Conservation (phyloP, 805 yeast genomes). For the Sugiyamaella lignohabitans region DNA sequence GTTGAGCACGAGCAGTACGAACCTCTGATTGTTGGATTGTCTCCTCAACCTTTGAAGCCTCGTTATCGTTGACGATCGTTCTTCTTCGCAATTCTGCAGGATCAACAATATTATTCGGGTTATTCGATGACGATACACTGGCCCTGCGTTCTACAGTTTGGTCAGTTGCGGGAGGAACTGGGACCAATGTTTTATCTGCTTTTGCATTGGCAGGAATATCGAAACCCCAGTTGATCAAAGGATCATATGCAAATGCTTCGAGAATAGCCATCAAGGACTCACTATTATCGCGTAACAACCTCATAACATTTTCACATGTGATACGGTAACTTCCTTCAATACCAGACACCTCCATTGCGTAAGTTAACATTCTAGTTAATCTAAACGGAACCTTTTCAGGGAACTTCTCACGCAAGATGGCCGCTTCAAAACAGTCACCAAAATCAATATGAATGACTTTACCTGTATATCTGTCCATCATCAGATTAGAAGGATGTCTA, state of each 20-base stretch:
- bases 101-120: constrained; percentile 32
- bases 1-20: constrained; percentile 82
- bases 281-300: constrained; percentile 84
- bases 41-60: constrained; percentile 61
- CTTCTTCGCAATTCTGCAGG: constrained; percentile 63
- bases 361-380: constrained; percentile 90
- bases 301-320: constrained; percentile 95
- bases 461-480: constrained; percentile 92
- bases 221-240: constrained; percentile 97
- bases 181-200: background rate
- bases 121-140: background rate
- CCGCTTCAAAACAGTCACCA: constrained; percentile 99
- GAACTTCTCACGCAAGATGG: constrained; percentile 89
- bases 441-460: constrained; percentile 96
- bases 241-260: constrained; percentile 98
- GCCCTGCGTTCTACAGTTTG: constrained; percentile 14
- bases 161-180: background rate
- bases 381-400: constrained; percentile 98
- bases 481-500: constrained; percentile 93
- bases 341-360: constrained; percentile 99
- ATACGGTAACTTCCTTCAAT: constrained; percentile 96
- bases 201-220: constrained; percentile 63
- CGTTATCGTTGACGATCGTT: constrained; percentile 71
- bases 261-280: constrained; percentile 96
- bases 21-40: constrained; percentile 59